These are phyloP conservation scores for Beauveria varroae DNA, from an alignment of 2,329 filamentous ascomycete species.

Conservation along the genomic window DNA sequence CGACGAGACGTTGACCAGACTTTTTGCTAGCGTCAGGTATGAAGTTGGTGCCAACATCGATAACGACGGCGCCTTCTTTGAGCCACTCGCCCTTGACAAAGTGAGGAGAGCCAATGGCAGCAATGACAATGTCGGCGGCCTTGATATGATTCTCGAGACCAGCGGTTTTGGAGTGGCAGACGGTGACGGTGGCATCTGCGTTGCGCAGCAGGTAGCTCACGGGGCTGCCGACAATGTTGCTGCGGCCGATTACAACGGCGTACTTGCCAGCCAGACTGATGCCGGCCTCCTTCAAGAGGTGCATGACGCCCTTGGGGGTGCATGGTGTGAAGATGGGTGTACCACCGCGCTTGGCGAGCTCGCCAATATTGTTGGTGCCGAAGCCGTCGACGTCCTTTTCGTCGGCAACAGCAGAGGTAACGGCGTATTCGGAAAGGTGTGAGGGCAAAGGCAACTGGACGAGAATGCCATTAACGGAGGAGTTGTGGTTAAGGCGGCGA, in stretches of 20 bases:
- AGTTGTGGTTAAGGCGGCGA: slow-evolving; percentile 75
- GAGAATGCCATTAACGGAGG: slow-evolving; percentile 80
- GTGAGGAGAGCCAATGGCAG: slow-evolving; percentile 78
- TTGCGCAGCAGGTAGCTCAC: slow-evolving; percentile 94
- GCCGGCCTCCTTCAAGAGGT: slow-evolving; percentile 74
- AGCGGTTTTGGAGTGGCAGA: slow-evolving; percentile 85
- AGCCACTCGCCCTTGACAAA: slow-evolving; percentile 95
- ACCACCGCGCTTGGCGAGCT: slow-evolving; percentile 91
- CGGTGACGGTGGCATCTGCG: slow-evolving; percentile 91
- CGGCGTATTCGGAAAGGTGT: slow-evolving; percentile 80
- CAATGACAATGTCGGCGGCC: slow-evolving; percentile 81
- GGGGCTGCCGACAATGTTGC: slow-evolving; percentile 95
- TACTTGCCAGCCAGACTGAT: slow-evolving; percentile 83
- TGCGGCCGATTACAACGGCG: slow-evolving; percentile 87
- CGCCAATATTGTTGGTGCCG: slow-evolving; percentile 87
- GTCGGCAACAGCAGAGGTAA: slow-evolving; percentile 85
- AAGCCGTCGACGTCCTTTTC: slow-evolving; percentile 99
- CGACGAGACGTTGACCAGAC: slow-evolving; percentile 84
- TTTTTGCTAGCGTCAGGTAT: slow-evolving; percentile 84
- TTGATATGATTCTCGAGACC: slow-evolving; percentile 68
- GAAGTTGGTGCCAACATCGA: slow-evolving; percentile 97
- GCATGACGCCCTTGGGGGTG: slow-evolving; percentile 97
- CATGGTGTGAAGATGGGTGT: slow-evolving; percentile 85
- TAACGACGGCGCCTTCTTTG: slow-evolving; percentile 89
- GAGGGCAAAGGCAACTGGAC: slow-evolving; percentile 88